Evolutionary conservation across 2,329 filamentous ascomycete genomes (phyloP).

Genomic region (Diaporthe citriasiana): DNA sequence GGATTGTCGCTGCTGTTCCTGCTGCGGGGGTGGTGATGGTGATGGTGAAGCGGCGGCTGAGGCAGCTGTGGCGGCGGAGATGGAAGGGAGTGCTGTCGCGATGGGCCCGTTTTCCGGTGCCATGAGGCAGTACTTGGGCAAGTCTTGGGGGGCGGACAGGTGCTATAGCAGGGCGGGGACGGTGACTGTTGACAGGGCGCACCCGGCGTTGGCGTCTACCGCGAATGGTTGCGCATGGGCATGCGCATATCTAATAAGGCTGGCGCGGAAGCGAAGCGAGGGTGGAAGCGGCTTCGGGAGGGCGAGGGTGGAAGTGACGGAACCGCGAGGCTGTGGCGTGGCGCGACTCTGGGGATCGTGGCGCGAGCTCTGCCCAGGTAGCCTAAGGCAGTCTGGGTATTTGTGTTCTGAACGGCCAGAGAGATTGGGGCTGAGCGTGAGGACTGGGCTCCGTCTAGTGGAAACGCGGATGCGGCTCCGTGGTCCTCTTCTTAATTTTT

Average conservation of each 20-base stretch:
- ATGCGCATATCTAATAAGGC: conserved; percentile 30
- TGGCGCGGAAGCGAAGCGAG: conserved; percentile 24
- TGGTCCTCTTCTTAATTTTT: background rate
- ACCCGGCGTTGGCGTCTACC: conserved; percentile 30
- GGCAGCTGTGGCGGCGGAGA: conserved; percentile 53
- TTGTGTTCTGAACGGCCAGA: conserved; percentile 19
- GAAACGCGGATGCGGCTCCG: conserved; percentile 21
- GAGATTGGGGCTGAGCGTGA: conserved; percentile 16
- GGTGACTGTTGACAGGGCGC: conserved; percentile 25
- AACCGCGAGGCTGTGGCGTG: conserved; percentile 43
- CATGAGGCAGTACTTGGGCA: conserved; percentile 55
- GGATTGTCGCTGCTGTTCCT: conserved; percentile 50
- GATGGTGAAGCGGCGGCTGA: conserved; percentile 57
- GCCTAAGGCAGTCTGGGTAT: conserved; percentile 22
- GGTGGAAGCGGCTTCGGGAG: conserved; percentile 17
- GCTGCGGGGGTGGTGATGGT: conserved; percentile 53
- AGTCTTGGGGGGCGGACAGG: background rate
- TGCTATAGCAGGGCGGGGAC: conserved; percentile 8
- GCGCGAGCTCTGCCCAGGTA: conserved; percentile 41
- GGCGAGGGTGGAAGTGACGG: conserved; percentile 40
- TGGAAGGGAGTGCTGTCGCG: conserved; percentile 65
- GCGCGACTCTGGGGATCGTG: conserved; percentile 42
- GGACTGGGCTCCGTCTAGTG: conserved; percentile 2
- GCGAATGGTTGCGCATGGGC: conserved; percentile 39
- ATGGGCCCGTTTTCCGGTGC: conserved; percentile 67